Base-by-base conservation (phyloP, 768 basidiomycete species). In the Lentinus brumalis region DNA sequence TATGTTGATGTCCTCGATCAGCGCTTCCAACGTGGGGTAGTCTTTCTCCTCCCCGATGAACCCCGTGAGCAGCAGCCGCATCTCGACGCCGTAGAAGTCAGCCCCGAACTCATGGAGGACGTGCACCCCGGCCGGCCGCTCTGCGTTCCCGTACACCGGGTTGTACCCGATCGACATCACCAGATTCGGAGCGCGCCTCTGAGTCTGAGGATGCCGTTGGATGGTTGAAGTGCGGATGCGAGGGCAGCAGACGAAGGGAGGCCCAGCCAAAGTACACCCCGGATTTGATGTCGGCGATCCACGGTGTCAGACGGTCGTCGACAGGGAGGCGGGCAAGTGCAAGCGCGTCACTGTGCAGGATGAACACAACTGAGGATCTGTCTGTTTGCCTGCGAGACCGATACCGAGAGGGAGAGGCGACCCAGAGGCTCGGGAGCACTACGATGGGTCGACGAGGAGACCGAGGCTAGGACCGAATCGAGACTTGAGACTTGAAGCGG, bases 161-260 rank as follows among this genome's bases (percentile, higher is more conserved):
- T 69, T 71, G 66, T 62, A 67, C 57, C 67, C 65, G 66, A 73
- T 73, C 57, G 70, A 72, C 70, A 72, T 71, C 49, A 72, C 71
- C 71, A 72, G n/a, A n/a, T n/a, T n/a, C n/a, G n/a, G n/a, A n/a
- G n/a, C n/a, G n/a, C n/a, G n/a, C n/a, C n/a, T n/a, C n/a, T n/a
- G n/a, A n/a, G n/a, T n/a, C n/a, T n/a, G n/a, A n/a, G n/a, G n/a
- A n/a, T n/a, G n/a, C n/a, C n/a, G n/a, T n/a, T n/a, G n/a, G n/a
- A n/a, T 26, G 2, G 61, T 39, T 18, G 61, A 53, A 31, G 62
- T 41, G 32, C 26, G 56, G 11, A 7, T 55, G 60, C 15, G 69
- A 62, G 47, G 67, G 65, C 5, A 65, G 67, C 68, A 67, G 50
- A 30, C 50, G 50, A 2, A 50, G 50, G 31, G 50, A 50, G 7